A percentile compares a stretch with the other conserved stretches of the same genome.
These are phyloP conservation scores for Pseudoneurospora amorphoporcata DNA, from an alignment of 495 filamentous ascomycete genomes.

Conservation along the genomic window DNA sequence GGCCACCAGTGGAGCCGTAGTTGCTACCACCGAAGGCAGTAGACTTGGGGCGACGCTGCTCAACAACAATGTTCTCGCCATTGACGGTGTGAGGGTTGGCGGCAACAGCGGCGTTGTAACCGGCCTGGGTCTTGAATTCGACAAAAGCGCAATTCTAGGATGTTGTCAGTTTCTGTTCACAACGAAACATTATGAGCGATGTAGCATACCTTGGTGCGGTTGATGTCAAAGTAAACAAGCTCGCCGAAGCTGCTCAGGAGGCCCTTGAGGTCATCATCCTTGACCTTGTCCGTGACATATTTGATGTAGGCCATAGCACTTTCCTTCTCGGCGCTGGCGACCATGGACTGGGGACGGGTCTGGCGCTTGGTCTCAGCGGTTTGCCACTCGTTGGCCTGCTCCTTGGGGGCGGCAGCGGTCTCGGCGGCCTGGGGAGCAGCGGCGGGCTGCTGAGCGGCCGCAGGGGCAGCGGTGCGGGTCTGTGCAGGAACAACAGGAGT, in stretches of 20 bases:
- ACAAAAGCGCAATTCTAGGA: slow-evolving; percentile 89
- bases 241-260: slow-evolving; percentile 64
- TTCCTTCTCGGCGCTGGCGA: slow-evolving; percentile 49
- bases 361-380: slow-evolving; percentile 79
- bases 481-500: slow-evolving; percentile 29
- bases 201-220: slow-evolving; percentile 67
- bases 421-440: slow-evolving; percentile 22
- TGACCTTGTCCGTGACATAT: slow-evolving; percentile 81
- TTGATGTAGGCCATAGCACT: slow-evolving; percentile 78
- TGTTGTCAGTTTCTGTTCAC: slow-evolving; percentile 14
- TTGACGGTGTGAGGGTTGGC: slow-evolving; percentile 81
- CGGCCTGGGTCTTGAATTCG: slow-evolving; percentile 72
- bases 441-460: slow-evolving; percentile 30
- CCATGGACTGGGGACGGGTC: slow-evolving; percentile 48
- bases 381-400: slow-evolving; percentile 58
- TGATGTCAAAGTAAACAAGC: slow-evolving; percentile 80
- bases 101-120: slow-evolving; percentile 67
- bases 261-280: slow-evolving; percentile 53
- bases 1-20: slow-evolving; percentile 41
- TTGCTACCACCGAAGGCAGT: slow-evolving; percentile 54
- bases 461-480: slow-evolving; percentile 14
- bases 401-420: slow-evolving; percentile 27
- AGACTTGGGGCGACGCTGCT: slow-evolving; percentile 74
- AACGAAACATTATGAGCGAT: background rate
- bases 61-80: slow-evolving; percentile 70